A percentile compares a stretch with the other conserved stretches of the same genome.
Conservation (phyloP, 495 filamentous ascomycete genomes). For the Penicillium egyptiacum region DNA sequence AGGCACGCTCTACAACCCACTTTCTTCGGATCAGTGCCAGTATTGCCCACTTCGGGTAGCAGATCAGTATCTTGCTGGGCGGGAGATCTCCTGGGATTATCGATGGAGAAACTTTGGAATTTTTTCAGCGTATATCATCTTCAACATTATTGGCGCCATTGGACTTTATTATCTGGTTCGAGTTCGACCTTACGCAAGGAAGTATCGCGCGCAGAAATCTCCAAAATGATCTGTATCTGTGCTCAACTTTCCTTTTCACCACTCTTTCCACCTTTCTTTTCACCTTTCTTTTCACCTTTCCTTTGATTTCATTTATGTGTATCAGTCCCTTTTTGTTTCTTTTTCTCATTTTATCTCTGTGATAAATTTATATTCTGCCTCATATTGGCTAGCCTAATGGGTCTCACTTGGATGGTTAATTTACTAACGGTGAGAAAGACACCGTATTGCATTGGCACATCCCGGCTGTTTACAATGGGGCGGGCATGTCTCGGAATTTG, state of each 20-base stretch:
- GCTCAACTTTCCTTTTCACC: background rate
- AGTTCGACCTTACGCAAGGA: background rate
- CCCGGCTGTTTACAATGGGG: too few species aligned
- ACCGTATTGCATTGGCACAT: too few species aligned
- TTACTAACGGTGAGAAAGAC: too few species aligned
- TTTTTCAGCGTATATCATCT: constrained; percentile 57
- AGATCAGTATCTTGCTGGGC: constrained; percentile 53
- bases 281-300: background rate
- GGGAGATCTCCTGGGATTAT: constrained; percentile 48
- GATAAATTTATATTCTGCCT: background rate
- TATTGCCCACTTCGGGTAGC: constrained; percentile 58
- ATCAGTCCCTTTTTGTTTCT: background rate
- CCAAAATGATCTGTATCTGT: background rate
- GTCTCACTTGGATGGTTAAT: too few species aligned
- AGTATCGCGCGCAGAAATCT: background rate
- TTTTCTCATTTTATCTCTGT: background rate
- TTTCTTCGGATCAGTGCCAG: constrained; percentile 49
- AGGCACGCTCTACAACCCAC: constrained; percentile 54
- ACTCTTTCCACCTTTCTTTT: background rate
- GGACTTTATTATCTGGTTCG: constrained; percentile 54
- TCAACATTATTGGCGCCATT: constrained; percentile 64
- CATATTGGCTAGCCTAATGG: too few species aligned
- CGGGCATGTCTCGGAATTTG: too few species aligned
- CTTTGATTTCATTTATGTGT: background rate
- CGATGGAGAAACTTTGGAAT: constrained; percentile 65